These are phyloP conservation scores for Tubosaeta sp. DNA, from an alignment of 768 basidiomycete genomes.

Conservation along the genomic window DNA sequence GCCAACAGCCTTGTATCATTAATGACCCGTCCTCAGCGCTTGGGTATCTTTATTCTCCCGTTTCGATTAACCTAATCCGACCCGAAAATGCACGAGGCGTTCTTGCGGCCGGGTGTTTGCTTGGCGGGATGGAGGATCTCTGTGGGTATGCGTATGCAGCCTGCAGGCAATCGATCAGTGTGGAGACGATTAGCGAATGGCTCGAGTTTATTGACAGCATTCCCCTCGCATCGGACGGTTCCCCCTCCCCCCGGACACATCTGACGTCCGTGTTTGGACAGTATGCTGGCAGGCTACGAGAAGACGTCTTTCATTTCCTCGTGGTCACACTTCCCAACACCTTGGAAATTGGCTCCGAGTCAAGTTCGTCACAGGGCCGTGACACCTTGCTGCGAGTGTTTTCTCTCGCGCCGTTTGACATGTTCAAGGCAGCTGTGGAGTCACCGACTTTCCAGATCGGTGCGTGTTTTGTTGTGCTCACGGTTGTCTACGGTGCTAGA, in stretches of 20 bases:
- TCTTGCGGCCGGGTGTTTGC: slow-evolving; percentile 77
- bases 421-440: slow-evolving; percentile 81
- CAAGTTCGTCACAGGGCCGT: slow-evolving; percentile 45
- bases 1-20: slow-evolving; percentile 8
- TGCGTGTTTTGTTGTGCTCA: slow-evolving; percentile 30
- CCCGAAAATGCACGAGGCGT: slow-evolving; percentile 81
- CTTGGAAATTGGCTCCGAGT: slow-evolving; percentile 45
- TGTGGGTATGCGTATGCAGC: slow-evolving; percentile 74
- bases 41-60: slow-evolving; percentile 75
- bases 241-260: slow-evolving; percentile 40
- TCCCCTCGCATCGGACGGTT: slow-evolving; percentile 46
- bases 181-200: slow-evolving; percentile 74
- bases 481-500: slow-evolving; percentile 6
- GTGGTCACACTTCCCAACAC: slow-evolving; percentile 67
- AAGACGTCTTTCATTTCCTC: slow-evolving; percentile 77
- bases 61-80: slow-evolving; percentile 63
- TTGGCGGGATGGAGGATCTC: slow-evolving; percentile 86
- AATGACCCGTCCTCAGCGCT: slow-evolving; percentile 46
- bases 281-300: slow-evolving; percentile 70
- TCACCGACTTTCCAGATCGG: slow-evolving; percentile 78
- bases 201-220: slow-evolving; percentile 68
- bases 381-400: slow-evolving; percentile 72
- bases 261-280: slow-evolving; percentile 65
- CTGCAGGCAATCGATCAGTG: slow-evolving; percentile 70
- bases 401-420: slow-evolving; percentile 78